Evolutionary conservation across 495 filamentous ascomycete genomes (phyloP), one percentile per base, ranked within the genome.

Genomic region (Trichoderma reesei): DNA sequence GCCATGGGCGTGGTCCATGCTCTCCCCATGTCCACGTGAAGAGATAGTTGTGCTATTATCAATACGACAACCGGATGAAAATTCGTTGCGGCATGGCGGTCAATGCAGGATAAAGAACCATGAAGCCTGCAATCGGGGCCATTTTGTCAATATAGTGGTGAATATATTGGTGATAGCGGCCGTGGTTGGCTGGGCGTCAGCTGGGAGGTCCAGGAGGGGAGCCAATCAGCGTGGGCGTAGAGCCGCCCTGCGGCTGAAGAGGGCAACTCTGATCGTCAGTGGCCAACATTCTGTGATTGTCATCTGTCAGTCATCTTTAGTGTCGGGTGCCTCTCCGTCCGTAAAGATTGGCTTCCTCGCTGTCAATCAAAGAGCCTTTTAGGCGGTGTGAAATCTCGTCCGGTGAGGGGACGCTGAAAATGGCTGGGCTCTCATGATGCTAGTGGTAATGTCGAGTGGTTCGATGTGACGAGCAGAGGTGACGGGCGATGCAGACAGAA

Each of bases 221-320:
- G 51, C 51, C 51, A 56, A 56, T 56, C 51, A 56, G 20, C 20
- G 10, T 2, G 16, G 51, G 51, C 16, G 51, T 56, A 56, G 51
- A 56, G 51, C 51, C 51, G 51, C 51, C 51, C 51, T 56, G 51
- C 31, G 51, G 51, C 51, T 56, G 51, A 56, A 56, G 51, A 56
- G 20, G 51, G 51, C 51, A 56, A 56, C 34, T 56, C 31, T 3
- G n/a, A n/a, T n/a, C n/a, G n/a, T n/a, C n/a, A n/a, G n/a, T n/a
- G n/a, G n/a, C n/a, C n/a, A n/a, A n/a, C n/a, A n/a, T n/a, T n/a
- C n/a, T n/a, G n/a, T n/a, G n/a, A n/a, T n/a, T n/a, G n/a, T n/a
- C n/a, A n/a, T n/a, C n/a, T n/a, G n/a, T n/a, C n/a, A n/a, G n/a
- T n/a, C n/a, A n/a, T n/a, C n/a, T n/a, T n/a, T n/a, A n/a, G n/a